Base-by-base conservation (phyloP, 1,284 basidiomycete species). In the Sporisorium reilianum region DNA sequence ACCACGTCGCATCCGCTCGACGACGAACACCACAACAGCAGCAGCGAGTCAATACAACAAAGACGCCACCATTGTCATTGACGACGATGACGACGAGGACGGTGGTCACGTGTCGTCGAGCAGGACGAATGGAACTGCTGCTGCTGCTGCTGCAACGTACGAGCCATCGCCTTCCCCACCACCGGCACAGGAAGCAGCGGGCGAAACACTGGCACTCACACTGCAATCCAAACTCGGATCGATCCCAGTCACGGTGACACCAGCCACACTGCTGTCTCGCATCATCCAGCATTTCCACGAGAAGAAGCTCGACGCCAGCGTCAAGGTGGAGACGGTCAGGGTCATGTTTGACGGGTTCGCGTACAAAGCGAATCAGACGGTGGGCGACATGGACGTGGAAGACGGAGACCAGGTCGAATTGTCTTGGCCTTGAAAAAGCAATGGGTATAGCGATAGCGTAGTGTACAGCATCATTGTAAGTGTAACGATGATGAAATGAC, bases 201-300 rank as follows among this genome's bases (percentile, higher is more conserved):
- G 18, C 22, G 68, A 71, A 30, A 67, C 57, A 3, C 44, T 78
- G 2, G 26, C 55, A 8, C 60, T 80, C 36, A 76, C 64, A 5
- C 59, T 80, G 16, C 64, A 64, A n/a, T 65, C 63, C 40, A 64
- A 63, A 25, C 30, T 58, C 4, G 70, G 74, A 1, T 36, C 56
- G 2, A 49, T 68, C 25, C 12, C 42, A 1, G 77, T 79, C 30
- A 62, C 58, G 0, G 79, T 80, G 5, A 73, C 77, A 10, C 71
- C 75, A 1, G 56, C 75, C 2, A 79, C 79, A 10, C 36, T 52
- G 20, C 64, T 79, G 0, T 49, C 48, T 0, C 69, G 64, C 20
- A 73, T 80, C 23, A 55, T 67, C 16, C n/a, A 38, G 25, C 72
- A 80, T 38, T 80, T 79, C 42, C 55, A 65, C 55, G n/a, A 53